Evolutionary conservation across 2,329 filamentous ascomycete genomes (phyloP).

Genomic region (Neospermospora avenae): DNA sequence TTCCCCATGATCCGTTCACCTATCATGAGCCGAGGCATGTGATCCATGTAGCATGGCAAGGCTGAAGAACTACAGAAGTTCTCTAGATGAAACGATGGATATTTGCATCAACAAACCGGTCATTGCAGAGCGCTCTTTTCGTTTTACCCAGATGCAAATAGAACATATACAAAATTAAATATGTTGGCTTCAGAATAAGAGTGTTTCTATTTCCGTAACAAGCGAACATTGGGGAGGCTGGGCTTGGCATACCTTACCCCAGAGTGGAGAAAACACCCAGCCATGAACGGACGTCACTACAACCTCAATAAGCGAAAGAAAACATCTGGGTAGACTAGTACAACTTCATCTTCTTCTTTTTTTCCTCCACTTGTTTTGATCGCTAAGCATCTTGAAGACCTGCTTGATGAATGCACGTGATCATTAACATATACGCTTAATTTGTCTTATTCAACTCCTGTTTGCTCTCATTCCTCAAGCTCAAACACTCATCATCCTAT

Average conservation of each 20-base stretch:
- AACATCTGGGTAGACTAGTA: not conserved
- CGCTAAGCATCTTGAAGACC: not conserved
- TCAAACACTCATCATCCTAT: too few relatives aligned
- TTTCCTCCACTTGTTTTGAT: not conserved
- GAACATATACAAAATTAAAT: too few relatives aligned
- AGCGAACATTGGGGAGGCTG: too few relatives aligned
- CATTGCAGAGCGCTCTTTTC: too few relatives aligned
- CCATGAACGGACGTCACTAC: not conserved
- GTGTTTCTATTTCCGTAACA: too few relatives aligned
- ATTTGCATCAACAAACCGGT: too few relatives aligned
- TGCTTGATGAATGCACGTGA: not conserved
- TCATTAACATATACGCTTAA: not conserved
- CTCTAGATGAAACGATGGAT: too few relatives aligned
- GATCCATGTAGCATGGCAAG: not conserved
- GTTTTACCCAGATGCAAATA: too few relatives aligned
- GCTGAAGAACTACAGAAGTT: not conserved
- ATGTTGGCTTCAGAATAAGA: too few relatives aligned
- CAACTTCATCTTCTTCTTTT: not conserved
- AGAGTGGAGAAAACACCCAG: not conserved
- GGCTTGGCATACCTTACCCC: not conserved
- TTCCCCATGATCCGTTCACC: not conserved
- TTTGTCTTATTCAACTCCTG: not conserved
- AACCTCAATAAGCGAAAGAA: not conserved
- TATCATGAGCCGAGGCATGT: slow-evolving; percentile 1
- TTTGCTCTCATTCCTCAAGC: not conserved